Evolutionary conservation across 2,329 filamentous ascomycete species (phyloP).

Genomic region (Neobulgaria alba): DNA sequence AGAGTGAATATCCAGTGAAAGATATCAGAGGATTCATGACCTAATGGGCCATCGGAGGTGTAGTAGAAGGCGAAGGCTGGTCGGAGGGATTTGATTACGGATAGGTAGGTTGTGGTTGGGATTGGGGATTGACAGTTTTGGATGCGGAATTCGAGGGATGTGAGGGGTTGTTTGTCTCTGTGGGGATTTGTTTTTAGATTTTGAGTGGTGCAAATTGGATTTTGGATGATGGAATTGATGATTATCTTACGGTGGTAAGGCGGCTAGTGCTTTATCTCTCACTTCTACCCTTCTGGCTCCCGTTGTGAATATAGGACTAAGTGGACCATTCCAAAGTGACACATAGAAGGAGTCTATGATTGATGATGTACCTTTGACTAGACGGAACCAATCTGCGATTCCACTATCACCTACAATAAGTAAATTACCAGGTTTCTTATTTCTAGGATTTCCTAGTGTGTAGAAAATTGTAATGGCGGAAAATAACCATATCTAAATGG

Average conservation of each 20-base stretch:
- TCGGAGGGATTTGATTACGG: slow-evolving; percentile 30
- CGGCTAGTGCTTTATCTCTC: slow-evolving; percentile 8
- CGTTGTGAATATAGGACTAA: slow-evolving; percentile 26
- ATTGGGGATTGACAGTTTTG: slow-evolving; percentile 12
- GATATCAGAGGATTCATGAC: slow-evolving; percentile 31
- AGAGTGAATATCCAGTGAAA: slow-evolving; percentile 35
- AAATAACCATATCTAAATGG: slow-evolving; percentile 30
- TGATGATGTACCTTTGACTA: slow-evolving; percentile 31
- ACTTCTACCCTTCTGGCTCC: slow-evolving; percentile 16
- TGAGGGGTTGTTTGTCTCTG: slow-evolving; percentile 9
- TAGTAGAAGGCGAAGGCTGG: slow-evolving; percentile 25
- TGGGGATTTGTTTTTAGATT: slow-evolving; percentile 1
- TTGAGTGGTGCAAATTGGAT: background rate
- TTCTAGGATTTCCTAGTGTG: slow-evolving; percentile 29
- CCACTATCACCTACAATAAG: slow-evolving; percentile 29
- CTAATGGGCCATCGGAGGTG: slow-evolving; percentile 5
- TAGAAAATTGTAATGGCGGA: slow-evolving; percentile 32
- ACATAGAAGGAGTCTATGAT: slow-evolving; percentile 27
- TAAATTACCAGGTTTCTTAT: slow-evolving; percentile 28
- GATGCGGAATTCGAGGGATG: slow-evolving; percentile 16
- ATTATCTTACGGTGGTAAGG: slow-evolving; percentile 6
- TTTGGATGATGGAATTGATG: slow-evolving; percentile 5
- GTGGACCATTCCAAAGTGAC: slow-evolving; percentile 11
- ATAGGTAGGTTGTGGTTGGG: slow-evolving; percentile 24
- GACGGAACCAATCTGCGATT: slow-evolving; percentile 32